phyloP scores from a whole-genome alignment of 2,329 filamentous ascomycete genomes.

The Fusarium secorum region DNA sequence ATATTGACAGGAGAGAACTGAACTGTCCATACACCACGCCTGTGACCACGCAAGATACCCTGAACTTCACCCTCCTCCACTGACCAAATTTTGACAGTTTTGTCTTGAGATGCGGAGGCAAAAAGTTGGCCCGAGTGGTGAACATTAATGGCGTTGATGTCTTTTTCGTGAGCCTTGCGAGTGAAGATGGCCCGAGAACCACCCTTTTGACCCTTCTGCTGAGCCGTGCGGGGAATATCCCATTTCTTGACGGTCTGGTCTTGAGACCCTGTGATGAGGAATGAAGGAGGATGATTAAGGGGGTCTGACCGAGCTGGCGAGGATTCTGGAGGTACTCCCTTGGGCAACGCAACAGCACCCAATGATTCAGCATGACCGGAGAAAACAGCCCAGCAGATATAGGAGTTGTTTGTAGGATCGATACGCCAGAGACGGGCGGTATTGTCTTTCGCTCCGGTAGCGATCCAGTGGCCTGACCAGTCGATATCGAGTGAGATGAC shows the following conservation, averaged over 20 bases:
- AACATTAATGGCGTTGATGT: conserved; percentile 93
- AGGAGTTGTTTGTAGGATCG: conserved; percentile 77
- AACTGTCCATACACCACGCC: conserved; percentile 94
- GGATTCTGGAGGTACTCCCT: conserved; percentile 69
- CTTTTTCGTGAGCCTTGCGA: conserved; percentile 96
- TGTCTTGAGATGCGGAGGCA: conserved; percentile 95
- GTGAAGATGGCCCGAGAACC: conserved; percentile 78
- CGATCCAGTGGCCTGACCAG: conserved; percentile 97
- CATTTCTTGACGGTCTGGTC: conserved; percentile 96
- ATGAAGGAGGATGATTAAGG: conserved; percentile 80
- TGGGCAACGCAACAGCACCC: conserved; percentile 86
- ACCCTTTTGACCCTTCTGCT: conserved; percentile 56
- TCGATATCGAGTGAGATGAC: conserved; percentile 94
- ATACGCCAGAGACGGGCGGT: conserved; percentile 90
- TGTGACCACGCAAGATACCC: conserved; percentile 90
- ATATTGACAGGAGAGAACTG: conserved; percentile 84
- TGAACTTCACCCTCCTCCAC: conserved; percentile 87
- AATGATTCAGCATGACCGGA: conserved; percentile 94
- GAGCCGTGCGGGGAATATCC: conserved; percentile 72
- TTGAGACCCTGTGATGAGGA: conserved; percentile 90
- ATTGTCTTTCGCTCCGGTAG: conserved; percentile 96
- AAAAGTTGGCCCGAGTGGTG: conserved; percentile 80
- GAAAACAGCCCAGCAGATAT: conserved; percentile 80
- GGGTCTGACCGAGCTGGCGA: conserved; percentile 77
- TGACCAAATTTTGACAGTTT: conserved; percentile 97